phyloP scores from a whole-genome alignment of 164 flowering plant genomes.

The Magnolia changhungtana region DNA sequence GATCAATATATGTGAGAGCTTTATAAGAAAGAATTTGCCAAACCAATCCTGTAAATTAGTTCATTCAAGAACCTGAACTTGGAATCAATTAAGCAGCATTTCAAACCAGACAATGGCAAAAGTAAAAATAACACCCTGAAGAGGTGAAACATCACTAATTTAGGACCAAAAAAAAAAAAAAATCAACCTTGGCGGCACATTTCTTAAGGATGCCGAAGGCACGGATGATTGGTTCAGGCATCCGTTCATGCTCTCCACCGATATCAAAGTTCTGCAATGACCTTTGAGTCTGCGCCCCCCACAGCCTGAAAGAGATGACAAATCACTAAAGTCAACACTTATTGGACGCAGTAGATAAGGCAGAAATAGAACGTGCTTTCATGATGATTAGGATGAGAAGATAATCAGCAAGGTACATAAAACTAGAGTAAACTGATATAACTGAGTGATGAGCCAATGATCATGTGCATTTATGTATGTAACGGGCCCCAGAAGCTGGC shows the following conservation, averaged over 20 bases:
- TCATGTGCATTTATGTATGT: too few relatives aligned
- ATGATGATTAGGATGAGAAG: not conserved
- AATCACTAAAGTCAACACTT: not conserved
- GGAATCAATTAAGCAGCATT: too few relatives aligned
- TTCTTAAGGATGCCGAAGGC: slow-evolving; percentile 95
- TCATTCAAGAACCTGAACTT: too few relatives aligned
- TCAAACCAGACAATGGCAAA: too few relatives aligned
- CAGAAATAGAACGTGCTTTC: not conserved
- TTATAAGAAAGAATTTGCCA: too few relatives aligned
- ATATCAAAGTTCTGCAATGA: slow-evolving; percentile 96
- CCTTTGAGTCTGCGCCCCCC: slow-evolving; percentile 99
- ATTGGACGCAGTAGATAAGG: not conserved
- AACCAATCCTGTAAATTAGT: too few relatives aligned
- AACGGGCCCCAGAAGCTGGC: too few relatives aligned
- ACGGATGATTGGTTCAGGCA: slow-evolving; percentile 96
- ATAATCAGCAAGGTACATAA: not conserved
- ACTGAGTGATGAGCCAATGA: not conserved
- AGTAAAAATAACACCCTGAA: not conserved
- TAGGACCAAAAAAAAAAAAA: not conserved
- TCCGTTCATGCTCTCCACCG: slow-evolving; percentile 91
- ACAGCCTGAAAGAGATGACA: slow-evolving; percentile 41
- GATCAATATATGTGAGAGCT: too few relatives aligned
- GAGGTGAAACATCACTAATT: too few relatives aligned
- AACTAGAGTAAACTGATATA: not conserved
- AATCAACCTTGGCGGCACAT: slow-evolving; percentile 91